Evolutionary conservation across 306 rosid genomes (phyloP).

Genomic region (Sindora glabra): DNA sequence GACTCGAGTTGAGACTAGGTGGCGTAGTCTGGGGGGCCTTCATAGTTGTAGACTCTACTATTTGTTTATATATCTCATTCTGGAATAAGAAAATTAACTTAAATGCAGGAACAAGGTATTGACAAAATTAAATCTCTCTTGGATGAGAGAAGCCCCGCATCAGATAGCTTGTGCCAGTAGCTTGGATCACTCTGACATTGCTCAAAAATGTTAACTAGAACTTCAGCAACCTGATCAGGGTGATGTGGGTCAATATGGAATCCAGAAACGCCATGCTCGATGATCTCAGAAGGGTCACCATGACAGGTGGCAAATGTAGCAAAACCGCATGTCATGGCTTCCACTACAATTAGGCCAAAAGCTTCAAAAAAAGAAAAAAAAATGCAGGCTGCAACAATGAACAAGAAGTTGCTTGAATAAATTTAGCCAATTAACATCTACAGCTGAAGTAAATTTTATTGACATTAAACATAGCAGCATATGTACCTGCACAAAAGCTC

Average conservation of each 20-base stretch:
- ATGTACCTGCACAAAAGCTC: constrained; percentile 82
- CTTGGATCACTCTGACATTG: constrained; percentile 41
- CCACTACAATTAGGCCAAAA: constrained; percentile 73
- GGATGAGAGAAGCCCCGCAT: constrained; percentile 53
- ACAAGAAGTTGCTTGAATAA: neutral
- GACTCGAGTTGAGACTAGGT: too few species aligned
- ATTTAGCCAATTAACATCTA: neutral
- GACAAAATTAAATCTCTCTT: constrained; percentile 42
- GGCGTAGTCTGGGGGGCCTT: too few species aligned
- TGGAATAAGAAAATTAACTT: too few species aligned
- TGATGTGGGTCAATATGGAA: constrained; percentile 75
- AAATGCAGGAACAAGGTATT: too few species aligned
- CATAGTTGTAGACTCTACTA: too few species aligned
- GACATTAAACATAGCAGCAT: neutral
- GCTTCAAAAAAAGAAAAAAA: constrained; percentile 69
- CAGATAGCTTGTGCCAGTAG: constrained; percentile 53
- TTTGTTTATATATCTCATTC: too few species aligned
- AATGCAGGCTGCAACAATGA: constrained; percentile 54
- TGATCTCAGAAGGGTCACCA: constrained; percentile 80
- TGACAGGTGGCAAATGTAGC: constrained; percentile 76
- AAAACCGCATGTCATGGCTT: constrained; percentile 74
- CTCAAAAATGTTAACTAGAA: constrained; percentile 44
- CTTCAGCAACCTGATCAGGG: constrained; percentile 42
- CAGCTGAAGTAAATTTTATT: neutral
- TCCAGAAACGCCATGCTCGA: constrained; percentile 64